These are phyloP conservation scores for Pseudogymnoascus sp. DNA, from an alignment of 2,329 filamentous ascomycete species.

Conservation along the genomic window DNA sequence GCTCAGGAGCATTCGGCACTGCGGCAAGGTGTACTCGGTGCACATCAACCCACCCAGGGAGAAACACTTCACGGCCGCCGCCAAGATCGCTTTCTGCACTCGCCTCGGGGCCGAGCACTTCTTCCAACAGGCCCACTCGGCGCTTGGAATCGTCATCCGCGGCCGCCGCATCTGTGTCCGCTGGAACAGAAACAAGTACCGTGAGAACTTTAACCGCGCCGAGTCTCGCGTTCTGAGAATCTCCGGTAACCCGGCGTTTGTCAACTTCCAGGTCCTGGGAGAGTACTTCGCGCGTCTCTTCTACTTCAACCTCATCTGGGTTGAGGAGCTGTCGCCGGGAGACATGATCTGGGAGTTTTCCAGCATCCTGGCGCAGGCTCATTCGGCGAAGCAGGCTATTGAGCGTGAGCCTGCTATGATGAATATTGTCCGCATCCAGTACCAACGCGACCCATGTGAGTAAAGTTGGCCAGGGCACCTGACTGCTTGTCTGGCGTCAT, in stretches of 20 bases:
- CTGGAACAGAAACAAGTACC: constrained; percentile 15
- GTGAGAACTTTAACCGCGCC: background rate
- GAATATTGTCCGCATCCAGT: background rate
- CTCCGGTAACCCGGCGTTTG: background rate
- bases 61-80: constrained; percentile 15
- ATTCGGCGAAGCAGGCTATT: constrained; percentile 10
- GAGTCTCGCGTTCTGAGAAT: constrained; percentile 16
- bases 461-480: background rate
- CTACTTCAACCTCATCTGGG: constrained; percentile 12
- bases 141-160: constrained; percentile 11
- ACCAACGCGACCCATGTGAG: constrained; percentile 4
- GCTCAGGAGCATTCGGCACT: constrained; percentile 16
- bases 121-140: background rate
- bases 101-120: background rate
- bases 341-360: constrained; percentile 12
- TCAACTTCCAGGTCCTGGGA: constrained; percentile 2
- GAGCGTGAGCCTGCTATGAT: constrained; percentile 9
- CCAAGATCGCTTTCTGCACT: constrained; percentile 19
- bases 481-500: background rate
- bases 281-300: constrained; percentile 14
- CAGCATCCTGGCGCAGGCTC: constrained; percentile 11
- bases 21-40: constrained; percentile 18
- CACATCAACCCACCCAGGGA: constrained; percentile 15
- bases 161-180: constrained; percentile 11
- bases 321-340: constrained; percentile 1